A percentile compares a stretch with the other conserved stretches of the same genome.
Evolutionary conservation across 768 basidiomycete species (phyloP).

Genomic region (Myochromella boudieri): DNA sequence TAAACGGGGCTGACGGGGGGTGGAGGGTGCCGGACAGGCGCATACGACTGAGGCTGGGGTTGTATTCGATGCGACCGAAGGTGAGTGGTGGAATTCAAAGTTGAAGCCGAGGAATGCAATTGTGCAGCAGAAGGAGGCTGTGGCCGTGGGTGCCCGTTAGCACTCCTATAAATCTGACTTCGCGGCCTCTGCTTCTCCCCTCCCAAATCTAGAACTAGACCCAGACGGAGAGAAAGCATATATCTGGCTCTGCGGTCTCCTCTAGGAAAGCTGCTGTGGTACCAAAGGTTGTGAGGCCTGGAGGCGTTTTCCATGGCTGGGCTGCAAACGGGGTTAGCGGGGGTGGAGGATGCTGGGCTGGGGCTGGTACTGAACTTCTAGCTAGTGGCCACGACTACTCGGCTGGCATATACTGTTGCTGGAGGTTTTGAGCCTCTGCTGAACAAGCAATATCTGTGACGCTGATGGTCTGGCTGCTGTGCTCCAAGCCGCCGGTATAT

Average conservation of each 20-base stretch:
- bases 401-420: background rate
- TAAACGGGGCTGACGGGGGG: constrained; percentile 14
- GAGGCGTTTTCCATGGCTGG: constrained; percentile 17
- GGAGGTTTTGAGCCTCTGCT: constrained; percentile 3
- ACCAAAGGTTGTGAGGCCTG: background rate
- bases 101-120: too few relatives aligned
- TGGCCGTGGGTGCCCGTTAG: too few relatives aligned
- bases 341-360: constrained; percentile 15
- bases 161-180: constrained; percentile 10
- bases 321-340: constrained; percentile 15
- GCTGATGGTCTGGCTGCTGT: constrained; percentile 32
- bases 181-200: constrained; percentile 1
- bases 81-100: too few relatives aligned
- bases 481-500: constrained; percentile 44
- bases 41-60: constrained; percentile 18
- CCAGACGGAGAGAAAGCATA: constrained; percentile 6
- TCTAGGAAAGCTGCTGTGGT: constrained; percentile 8
- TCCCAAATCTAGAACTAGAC: background rate
- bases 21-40: too few relatives aligned
- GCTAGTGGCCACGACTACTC: too few relatives aligned
- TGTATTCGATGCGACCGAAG: too few relatives aligned
- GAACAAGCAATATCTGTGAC: constrained; percentile 16
- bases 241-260: constrained; percentile 24
- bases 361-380: constrained; percentile 21
- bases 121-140: too few relatives aligned